phyloP scores from a whole-genome alignment of 192 early-diverging fungal genomes.

The Borealophlyctis nickersoniae region DNA sequence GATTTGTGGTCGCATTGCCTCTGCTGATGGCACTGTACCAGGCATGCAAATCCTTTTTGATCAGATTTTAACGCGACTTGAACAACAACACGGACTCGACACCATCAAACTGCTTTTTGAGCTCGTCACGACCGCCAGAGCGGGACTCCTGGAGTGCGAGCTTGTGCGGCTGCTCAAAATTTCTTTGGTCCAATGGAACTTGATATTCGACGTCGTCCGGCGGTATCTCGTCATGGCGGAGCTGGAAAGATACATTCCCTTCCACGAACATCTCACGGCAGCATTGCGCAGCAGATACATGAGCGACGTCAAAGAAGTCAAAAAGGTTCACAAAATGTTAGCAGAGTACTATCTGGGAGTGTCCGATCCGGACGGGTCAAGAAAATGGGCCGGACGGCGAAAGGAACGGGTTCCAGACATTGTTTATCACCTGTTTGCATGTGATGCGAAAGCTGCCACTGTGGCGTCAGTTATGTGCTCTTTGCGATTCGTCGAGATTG shows the following conservation, averaged over 20 bases:
- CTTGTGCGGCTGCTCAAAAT: slow-evolving; percentile 8
- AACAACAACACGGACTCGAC: slow-evolving; percentile 1
- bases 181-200: slow-evolving; percentile 10
- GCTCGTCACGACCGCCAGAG: not conserved
- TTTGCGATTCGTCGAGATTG: not conserved
- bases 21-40: not conserved
- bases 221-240: not conserved
- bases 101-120: not conserved
- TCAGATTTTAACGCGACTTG: slow-evolving; percentile 4
- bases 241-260: slow-evolving; percentile 11
- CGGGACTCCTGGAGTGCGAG: slow-evolving; percentile 10
- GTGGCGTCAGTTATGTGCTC: slow-evolving; percentile 10
- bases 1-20: not conserved
- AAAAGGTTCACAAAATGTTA: not conserved
- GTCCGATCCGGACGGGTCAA: not conserved
- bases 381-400: not conserved
- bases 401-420: slow-evolving; percentile 2
- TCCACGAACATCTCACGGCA: slow-evolving; percentile 10
- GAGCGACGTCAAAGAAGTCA: not conserved
- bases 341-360: not conserved
- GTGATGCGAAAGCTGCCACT: not conserved
- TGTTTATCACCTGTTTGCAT: slow-evolving; percentile 15
- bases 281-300: slow-evolving; percentile 11
- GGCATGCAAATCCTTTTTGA: slow-evolving; percentile 3
- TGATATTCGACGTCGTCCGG: slow-evolving; percentile 4